phyloP scores from a whole-genome alignment of 306 rosid species.

The Biancaea sappan region DNA sequence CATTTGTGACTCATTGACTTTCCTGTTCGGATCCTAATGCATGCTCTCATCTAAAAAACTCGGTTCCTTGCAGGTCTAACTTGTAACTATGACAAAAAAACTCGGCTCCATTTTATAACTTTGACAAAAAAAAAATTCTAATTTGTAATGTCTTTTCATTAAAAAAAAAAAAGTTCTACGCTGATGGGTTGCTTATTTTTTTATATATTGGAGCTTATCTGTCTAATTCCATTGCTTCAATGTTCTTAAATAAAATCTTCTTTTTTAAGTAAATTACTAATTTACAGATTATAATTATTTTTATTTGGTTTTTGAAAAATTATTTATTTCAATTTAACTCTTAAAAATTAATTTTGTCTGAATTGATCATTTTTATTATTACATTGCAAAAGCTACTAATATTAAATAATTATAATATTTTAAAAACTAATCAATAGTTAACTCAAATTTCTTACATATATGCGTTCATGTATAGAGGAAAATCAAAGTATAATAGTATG shows the following conservation, averaged over 20 bases:
- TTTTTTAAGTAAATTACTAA: too few relatives aligned
- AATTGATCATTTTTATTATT: too few relatives aligned
- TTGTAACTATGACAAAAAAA: not conserved
- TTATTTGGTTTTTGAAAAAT: too few relatives aligned
- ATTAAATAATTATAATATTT: too few relatives aligned
- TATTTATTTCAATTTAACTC: too few relatives aligned
- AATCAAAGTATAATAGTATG: not conserved
- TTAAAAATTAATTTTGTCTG: too few relatives aligned
- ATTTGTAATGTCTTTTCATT: not conserved
- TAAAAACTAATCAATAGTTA: too few relatives aligned
- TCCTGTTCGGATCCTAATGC: not conserved
- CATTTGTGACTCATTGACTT: conserved; percentile 14
- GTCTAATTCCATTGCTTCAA: not conserved
- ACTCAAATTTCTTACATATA: too few relatives aligned
- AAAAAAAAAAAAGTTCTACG: not conserved
- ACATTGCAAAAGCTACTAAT: too few relatives aligned
- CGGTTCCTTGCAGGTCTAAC: conserved; percentile 18
- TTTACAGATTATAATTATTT: too few relatives aligned
- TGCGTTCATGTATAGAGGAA: not conserved
- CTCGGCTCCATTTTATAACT: not conserved
- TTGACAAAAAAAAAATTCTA: not conserved
- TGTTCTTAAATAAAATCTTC: not conserved
- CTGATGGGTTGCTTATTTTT: not conserved
- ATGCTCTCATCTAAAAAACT: not conserved
- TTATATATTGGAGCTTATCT: conserved; percentile 6